Conservation (phyloP, 257 asterid species). For the Oldenlandia corymbosa region DNA sequence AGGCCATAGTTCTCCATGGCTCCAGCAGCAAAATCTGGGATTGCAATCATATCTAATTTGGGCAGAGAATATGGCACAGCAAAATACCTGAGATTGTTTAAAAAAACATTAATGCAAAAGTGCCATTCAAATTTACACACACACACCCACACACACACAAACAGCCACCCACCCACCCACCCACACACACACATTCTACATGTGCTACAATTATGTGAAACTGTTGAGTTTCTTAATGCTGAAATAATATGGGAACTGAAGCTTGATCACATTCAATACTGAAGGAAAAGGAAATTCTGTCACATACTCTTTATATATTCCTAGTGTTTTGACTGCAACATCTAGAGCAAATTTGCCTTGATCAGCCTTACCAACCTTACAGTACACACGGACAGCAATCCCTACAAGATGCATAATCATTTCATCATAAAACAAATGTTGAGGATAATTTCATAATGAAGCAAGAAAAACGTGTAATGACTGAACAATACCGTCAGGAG, state of each 20-base stretch:
- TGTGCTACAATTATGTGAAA: too few species aligned
- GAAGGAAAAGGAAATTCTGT: background rate
- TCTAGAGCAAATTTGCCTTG: constrained; percentile 87
- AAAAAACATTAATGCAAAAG: too few species aligned
- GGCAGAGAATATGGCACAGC: constrained; percentile 89
- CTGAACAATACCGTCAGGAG: constrained; percentile 67
- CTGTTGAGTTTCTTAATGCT: background rate
- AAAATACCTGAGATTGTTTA: constrained; percentile 70
- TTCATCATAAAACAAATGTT: constrained; percentile 7
- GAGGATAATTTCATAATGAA: background rate
- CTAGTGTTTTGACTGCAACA: constrained; percentile 93
- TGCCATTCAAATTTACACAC: constrained; percentile 1
- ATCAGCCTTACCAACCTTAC: constrained; percentile 75
- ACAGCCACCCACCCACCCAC: background rate
- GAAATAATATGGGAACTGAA: background rate
- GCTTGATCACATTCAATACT: background rate
- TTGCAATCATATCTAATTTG: constrained; percentile 93
- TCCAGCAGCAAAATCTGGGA: constrained; percentile 98
- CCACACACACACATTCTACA: background rate
- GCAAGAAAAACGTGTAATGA: background rate
- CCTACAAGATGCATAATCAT: constrained; percentile 38
- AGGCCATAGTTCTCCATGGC: constrained; percentile 99
- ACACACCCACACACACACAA: background rate
- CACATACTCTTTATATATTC: constrained; percentile 68
- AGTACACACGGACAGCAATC: constrained; percentile 71